Evolutionary conservation across 2,329 filamentous ascomycete genomes (phyloP), one percentile per base, ranked within the genome.

Genomic region (Coniochaeta hoffmannii): DNA sequence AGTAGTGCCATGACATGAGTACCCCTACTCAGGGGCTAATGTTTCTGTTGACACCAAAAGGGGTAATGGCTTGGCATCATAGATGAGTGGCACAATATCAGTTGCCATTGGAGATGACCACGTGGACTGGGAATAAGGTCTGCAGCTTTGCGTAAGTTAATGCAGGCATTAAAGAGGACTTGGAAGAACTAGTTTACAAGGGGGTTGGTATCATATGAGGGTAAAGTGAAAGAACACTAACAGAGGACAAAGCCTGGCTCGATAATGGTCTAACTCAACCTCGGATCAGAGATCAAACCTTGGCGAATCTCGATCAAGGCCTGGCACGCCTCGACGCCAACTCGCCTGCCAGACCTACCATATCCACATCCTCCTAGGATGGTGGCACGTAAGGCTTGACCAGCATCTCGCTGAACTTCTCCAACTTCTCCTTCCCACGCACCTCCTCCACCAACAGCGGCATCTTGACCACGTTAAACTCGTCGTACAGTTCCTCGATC

Each of bases 391-490:
- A 93, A 0, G 88, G 89, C 61, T 81, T 81, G 60, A 92, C 80
- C 58, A 94, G 77, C 88, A 94, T 90, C 66, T 91, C 85, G 68
- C 88, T 91, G 70, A 94, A 97, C 72, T 83, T 90, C 74, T 95
- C 91, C 63, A 99, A 76, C 73, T 85, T 93, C 68, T 97, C 93
- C 79, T 95, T 96, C 46, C 94, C 94, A 65, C 94, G 80, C 10
- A 99, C 92, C 76, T 99, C 94, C 71, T 99, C 93, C 1, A 96
- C 90, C 57, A 99, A 75, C 66, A 99, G 73, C 35, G 94, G 94
- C 92, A 99, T 97, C 79, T 93, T 93, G 63, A 99, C 93, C 36
- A 99, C 92, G 69, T 99, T 96, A 77, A 99, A 99, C 72, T 99
- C 94, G 68, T 97, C 92, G 70, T 99, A 99, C 57, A 99, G 76